Evolutionary conservation across 106 monocot species (phyloP).

Genomic region (Xerophyta viscosa): DNA sequence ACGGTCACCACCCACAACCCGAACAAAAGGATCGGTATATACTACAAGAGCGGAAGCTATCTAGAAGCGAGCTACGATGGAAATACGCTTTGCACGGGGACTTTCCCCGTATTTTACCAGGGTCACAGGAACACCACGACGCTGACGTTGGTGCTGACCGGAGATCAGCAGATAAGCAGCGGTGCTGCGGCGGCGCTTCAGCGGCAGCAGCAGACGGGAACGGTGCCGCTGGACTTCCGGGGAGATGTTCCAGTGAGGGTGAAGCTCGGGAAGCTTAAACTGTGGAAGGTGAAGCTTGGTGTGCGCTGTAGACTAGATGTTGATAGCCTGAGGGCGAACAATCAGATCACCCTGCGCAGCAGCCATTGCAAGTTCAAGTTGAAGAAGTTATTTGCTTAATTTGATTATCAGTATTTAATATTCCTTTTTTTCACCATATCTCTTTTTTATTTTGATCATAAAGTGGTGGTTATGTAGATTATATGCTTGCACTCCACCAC

Average conservation of each 20-base stretch:
- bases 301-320: too few species aligned
- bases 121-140: slow-evolving; percentile 74
- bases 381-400: too few species aligned
- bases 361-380: too few species aligned
- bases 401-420: too few species aligned
- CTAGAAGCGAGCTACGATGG: slow-evolving; percentile 51
- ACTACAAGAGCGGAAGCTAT: slow-evolving; percentile 55
- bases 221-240: slow-evolving; percentile 50
- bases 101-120: slow-evolving; percentile 86
- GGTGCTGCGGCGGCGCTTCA: slow-evolving; percentile 17
- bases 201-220: slow-evolving; percentile 47
- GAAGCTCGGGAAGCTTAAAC: slow-evolving; percentile 64
- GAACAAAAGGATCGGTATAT: slow-evolving; percentile 75
- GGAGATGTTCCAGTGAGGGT: slow-evolving; percentile 68
- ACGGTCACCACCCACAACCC: slow-evolving; percentile 66
- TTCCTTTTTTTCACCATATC: too few species aligned
- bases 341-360: too few species aligned
- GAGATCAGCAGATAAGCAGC: slow-evolving; percentile 31
- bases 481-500: too few species aligned
- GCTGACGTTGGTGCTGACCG: slow-evolving; percentile 31
- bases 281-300: slow-evolving; percentile 47
- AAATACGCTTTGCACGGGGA: slow-evolving; percentile 41
- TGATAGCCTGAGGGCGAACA: too few species aligned
- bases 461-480: too few species aligned
- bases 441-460: too few species aligned